Conservation (phyloP, 352 stramenopile genomes). For the Saprolegnia diclina region DNA sequence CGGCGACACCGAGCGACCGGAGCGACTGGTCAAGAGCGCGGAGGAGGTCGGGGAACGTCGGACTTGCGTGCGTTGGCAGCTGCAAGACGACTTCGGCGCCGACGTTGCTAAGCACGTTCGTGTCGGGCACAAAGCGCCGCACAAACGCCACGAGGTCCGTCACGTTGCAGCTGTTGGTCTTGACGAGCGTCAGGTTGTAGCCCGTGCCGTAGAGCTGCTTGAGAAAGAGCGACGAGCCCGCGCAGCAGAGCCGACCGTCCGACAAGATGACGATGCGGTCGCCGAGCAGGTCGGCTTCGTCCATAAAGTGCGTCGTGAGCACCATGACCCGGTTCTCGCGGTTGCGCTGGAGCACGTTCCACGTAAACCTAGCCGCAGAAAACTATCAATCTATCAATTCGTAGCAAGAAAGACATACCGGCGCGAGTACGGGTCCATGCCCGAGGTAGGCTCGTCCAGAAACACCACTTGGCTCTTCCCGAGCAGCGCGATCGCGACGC, state of each 20-base stretch:
- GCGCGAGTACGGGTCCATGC: constrained; percentile 90
- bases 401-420: constrained; percentile 84
- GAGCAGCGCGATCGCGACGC: constrained; percentile 82
- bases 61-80: constrained; percentile 78
- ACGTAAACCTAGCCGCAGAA: constrained; percentile 31
- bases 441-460: constrained; percentile 88
- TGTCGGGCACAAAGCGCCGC: constrained; percentile 52
- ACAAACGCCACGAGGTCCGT: constrained; percentile 32
- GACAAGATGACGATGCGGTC: constrained; percentile 92
- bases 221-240: constrained; percentile 85
- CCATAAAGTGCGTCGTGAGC: constrained; percentile 86
- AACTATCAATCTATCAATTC: constrained; percentile 31
- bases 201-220: constrained; percentile 92
- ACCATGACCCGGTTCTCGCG: constrained; percentile 67
- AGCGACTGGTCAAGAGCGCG: constrained; percentile 59
- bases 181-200: constrained; percentile 80
- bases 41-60: constrained; percentile 90
- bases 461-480: constrained; percentile 71
- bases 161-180: constrained; percentile 18
- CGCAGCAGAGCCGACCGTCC: constrained; percentile 81
- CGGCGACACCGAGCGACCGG: constrained; percentile 52
- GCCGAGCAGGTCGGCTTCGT: constrained; percentile 83
- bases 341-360: constrained; percentile 68
- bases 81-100: constrained; percentile 94
- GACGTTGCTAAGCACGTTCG: constrained; percentile 84